Evolutionary conservation across 345 rosid genomes (phyloP), one percentile per base, ranked within the genome.

Genomic region (Laguncularia racemosa): DNA sequence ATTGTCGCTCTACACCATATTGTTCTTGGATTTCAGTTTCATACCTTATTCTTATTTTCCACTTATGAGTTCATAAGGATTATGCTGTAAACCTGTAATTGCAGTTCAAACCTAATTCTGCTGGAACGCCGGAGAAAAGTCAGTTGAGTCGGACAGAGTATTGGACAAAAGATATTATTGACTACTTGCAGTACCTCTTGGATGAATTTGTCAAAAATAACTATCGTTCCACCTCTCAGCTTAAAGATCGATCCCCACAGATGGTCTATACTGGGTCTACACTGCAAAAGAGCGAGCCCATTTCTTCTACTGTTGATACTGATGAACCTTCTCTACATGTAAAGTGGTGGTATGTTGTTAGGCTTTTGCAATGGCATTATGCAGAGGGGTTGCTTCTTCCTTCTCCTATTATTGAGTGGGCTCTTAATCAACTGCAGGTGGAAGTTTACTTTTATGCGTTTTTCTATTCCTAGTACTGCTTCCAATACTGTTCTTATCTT

Each of bases 141-240:
- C 95, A 80, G 57, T 55, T 67, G 62, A 66, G 78, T 62, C 92
- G 97, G 43, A 65, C 96, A 52, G 99, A 95, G 70, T 78, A 81
- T 45, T 95, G 97, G 99, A 90, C 97, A 61, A 95, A 84, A 78
- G 97, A 95, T 76, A 85, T 95, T 66, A 75, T 84, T 73, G 97
- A 90, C 17, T 95, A 88, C 67, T 71, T 95, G 75, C 97, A 95
- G 69, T 56, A 51, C 72, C 87, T 95, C 57, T 66, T 90, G 71
- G 95, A 90, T 61, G 99, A 95, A 61, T 69, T 82, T 73, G 72
- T 65, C 59, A 84, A 74, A 69, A 84, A 74, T 67, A 84, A 63
- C 76, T 66, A 82, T 54, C 78, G 74, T 80, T 73, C 89, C 67
- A 72, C 73, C 71, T 86, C 78, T 66, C 80, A 80, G 19, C 68